Evolutionary conservation across 805 yeast genomes (phyloP).

Genomic region (Yamadazyma insecticola): DNA sequence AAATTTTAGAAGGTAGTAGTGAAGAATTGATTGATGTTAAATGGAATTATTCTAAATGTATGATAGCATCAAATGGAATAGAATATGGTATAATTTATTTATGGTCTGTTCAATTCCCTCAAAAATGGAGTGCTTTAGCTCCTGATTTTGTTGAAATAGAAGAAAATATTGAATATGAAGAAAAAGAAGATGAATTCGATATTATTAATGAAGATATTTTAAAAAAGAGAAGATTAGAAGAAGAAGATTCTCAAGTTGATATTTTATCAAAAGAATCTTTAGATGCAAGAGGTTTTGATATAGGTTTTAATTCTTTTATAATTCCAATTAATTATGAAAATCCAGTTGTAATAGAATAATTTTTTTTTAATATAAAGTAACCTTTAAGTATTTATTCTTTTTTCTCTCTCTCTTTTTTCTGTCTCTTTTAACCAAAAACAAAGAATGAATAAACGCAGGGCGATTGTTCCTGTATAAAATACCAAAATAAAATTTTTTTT

Average conservation of each 20-base stretch:
- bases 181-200: conserved; percentile 89
- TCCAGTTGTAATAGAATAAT: not conserved
- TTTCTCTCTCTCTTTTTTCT: too few species aligned
- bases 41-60: conserved; percentile 76
- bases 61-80: conserved; percentile 76
- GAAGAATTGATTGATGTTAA: conserved; percentile 84
- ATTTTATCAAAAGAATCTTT: conserved; percentile 56
- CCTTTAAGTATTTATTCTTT: too few species aligned
- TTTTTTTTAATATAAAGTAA: too few species aligned
- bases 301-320: conserved; percentile 48
- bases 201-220: conserved; percentile 63
- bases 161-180: conserved; percentile 84
- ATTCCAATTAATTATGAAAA: conserved; percentile 43
- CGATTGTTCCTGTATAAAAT: too few species aligned
- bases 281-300: conserved; percentile 71
- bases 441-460: too few species aligned
- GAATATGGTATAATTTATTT: conserved; percentile 79
- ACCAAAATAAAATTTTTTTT: too few species aligned
- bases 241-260: conserved; percentile 61
- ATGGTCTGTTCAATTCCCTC: conserved; percentile 82
- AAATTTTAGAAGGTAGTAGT: conserved; percentile 85
- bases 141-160: conserved; percentile 95
- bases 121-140: conserved; percentile 94
- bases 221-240: conserved; percentile 57
- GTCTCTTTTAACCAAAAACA: too few species aligned